Evolutionary conservation across 768 basidiomycete genomes (phyloP), one percentile per base, ranked within the genome.

Genomic region (Kwoniella bestiolae): DNA sequence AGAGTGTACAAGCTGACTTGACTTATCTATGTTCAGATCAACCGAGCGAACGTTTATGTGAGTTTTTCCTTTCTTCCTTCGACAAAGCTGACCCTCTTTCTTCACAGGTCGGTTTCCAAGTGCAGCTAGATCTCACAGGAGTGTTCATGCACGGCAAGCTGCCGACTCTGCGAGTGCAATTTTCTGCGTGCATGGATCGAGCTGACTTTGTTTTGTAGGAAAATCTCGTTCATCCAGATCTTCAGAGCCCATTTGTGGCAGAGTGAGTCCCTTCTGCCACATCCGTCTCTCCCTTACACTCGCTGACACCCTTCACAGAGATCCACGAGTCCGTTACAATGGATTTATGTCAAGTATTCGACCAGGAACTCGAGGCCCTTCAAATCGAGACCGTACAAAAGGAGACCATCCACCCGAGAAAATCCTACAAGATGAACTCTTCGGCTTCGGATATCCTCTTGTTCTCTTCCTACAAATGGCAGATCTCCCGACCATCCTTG

Each of bases 401-500:
- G 82, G 96, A 99, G 82, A 97, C 96, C 0, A 99, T 99, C 67
- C 96, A 96, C 81, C 95, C 95, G 74, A 91, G 95, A 83, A 97
- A 97, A 86, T 96, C 93, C 85, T 99, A 99, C 87, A 99, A 99
- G 87, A 98, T 99, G 96, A 99, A 99, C 83, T 96, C 94, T 7
- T 95, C 94, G n/a, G 97, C 95, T 70, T 95, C 95, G 56, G 96
- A 99, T 77, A 95, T 99, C 77, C 85, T 99, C 21, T 85, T 99
- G 56, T 98, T 99, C 87, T 96, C 94, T 12, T 90, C 91, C 1
- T 80, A 80, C 67, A 80, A 91, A 87, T 99, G 96, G 96, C 97
- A 96, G 81, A 96, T 98, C 66, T 88, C 94, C 4, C 88, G 95
- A 21, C 96, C 96, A 1, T 95, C 93, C 3, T 87, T 99, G 26